A percentile compares a stretch with the other conserved stretches of the same genome.
These are phyloP conservation scores for Kregervanrija fluxuum DNA, from an alignment of 805 yeast species.

Conservation along the genomic window DNA sequence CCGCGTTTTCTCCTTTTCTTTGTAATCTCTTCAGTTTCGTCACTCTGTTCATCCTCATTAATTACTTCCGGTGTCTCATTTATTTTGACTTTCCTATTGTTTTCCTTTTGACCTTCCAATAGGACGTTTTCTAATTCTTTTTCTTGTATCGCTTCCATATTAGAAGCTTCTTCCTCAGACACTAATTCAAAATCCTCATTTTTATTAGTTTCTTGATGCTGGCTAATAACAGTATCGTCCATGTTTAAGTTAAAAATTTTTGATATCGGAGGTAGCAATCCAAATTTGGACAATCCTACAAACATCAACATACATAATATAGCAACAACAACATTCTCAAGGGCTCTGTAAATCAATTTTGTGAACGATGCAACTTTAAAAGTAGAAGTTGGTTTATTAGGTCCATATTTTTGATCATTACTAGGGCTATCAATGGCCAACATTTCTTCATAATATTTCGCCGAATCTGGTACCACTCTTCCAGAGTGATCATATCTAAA, in stretches of 20 bases:
- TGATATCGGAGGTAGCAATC: slow-evolving; percentile 29
- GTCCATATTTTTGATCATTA: slow-evolving; percentile 3
- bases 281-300: slow-evolving; percentile 31
- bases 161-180: too few relatives aligned
- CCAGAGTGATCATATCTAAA: neutral
- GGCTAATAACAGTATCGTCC: too few relatives aligned
- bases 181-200: too few relatives aligned
- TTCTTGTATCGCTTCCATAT: too few relatives aligned
- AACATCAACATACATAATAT: slow-evolving; percentile 30
- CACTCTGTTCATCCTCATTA: neutral
- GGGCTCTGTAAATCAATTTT: slow-evolving; percentile 20
- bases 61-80: slow-evolving; percentile 7
- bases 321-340: slow-evolving; percentile 47
- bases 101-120: neutral
- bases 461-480: slow-evolving; percentile 2
- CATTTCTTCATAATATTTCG: slow-evolving; percentile 6
- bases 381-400: slow-evolving; percentile 11
- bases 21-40: slow-evolving; percentile 5
- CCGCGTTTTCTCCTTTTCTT: slow-evolving; percentile 73
- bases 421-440: slow-evolving; percentile 16
- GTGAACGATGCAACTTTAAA: slow-evolving; percentile 17
- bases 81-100: slow-evolving; percentile 2
- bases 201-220: too few relatives aligned
- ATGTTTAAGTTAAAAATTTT: slow-evolving; percentile 13
- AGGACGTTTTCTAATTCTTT: too few relatives aligned